These are phyloP conservation scores for Saxophila tyrrhenica DNA, from an alignment of 495 filamentous ascomycete species.

Conservation along the genomic window DNA sequence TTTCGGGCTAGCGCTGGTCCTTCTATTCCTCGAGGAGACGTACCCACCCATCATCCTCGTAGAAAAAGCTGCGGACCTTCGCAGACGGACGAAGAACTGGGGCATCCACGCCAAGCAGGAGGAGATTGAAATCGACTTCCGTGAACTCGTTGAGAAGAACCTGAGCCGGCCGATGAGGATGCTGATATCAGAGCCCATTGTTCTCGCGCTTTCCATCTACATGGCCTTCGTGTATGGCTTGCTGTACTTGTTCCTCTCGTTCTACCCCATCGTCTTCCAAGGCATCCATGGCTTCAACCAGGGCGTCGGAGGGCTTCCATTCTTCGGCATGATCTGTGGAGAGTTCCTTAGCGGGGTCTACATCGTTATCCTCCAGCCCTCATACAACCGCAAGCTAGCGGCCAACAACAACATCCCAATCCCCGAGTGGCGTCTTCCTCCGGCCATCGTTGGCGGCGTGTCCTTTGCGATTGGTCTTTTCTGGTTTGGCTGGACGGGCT, in stretches of 20 bases:
- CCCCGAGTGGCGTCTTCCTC: constrained; percentile 23
- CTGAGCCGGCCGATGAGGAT: constrained; percentile 51
- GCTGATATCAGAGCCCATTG: constrained; percentile 48
- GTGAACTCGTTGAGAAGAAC: constrained; percentile 31
- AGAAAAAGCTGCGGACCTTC: constrained; percentile 41
- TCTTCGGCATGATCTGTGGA: constrained; percentile 16
- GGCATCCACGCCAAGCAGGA: constrained; percentile 56
- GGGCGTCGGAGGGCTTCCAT: constrained; percentile 25
- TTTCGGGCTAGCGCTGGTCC: constrained; percentile 53
- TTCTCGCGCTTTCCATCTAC: constrained; percentile 39
- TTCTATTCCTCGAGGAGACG: constrained; percentile 62
- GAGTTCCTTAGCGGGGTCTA: constrained; percentile 4
- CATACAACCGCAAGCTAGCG: constrained; percentile 40
- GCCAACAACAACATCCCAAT: constrained; percentile 16
- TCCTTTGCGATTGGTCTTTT: constrained; percentile 26
- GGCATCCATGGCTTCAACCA: constrained; percentile 23
- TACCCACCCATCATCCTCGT: constrained; percentile 45
- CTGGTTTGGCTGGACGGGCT: constrained; percentile 28
- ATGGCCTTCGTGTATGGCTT: constrained; percentile 27
- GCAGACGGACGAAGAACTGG: constrained; percentile 51
- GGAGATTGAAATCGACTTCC: constrained; percentile 36
- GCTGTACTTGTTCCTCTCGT: constrained; percentile 28
- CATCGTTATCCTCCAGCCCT: constrained; percentile 45
- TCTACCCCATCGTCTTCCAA: constrained; percentile 28
- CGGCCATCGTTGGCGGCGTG: constrained; percentile 23